Evolutionary conservation across 257 asterid genomes (phyloP).

Genomic region (Ocimum tenuiflorum): DNA sequence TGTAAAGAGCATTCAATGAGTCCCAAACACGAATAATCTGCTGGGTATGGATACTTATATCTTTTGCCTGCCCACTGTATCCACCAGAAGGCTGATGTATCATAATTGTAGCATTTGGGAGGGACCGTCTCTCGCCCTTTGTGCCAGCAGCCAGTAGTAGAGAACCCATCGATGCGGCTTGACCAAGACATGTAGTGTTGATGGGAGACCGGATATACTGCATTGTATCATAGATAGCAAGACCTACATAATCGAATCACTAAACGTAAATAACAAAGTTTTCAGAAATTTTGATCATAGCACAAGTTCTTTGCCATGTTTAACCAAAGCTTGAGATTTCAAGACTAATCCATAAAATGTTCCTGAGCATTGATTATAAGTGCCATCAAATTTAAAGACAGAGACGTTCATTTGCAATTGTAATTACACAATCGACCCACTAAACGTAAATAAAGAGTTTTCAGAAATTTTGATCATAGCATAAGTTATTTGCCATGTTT

Average conservation of each 20-base stretch:
- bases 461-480: neutral
- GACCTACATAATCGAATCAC: slow-evolving; percentile 42
- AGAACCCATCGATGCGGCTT: slow-evolving; percentile 97
- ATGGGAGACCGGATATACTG: slow-evolving; percentile 88
- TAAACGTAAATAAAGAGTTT: neutral
- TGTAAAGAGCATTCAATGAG: slow-evolving; percentile 57
- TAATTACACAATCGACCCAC: slow-evolving; percentile 18
- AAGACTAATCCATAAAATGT: neutral
- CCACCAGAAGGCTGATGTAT: slow-evolving; percentile 97
- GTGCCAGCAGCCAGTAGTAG: slow-evolving; percentile 95
- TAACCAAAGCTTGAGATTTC: neutral
- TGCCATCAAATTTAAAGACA: neutral
- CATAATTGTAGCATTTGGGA: slow-evolving; percentile 89
- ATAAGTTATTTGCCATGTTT: neutral
- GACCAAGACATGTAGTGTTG: slow-evolving; percentile 84
- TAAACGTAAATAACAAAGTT: neutral
- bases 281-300: neutral
- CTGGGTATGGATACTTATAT: slow-evolving; percentile 76
- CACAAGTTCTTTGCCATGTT: neutral
- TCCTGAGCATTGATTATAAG: neutral
- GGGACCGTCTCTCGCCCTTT: slow-evolving; percentile 78
- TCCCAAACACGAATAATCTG: slow-evolving; percentile 87
- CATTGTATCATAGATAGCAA: slow-evolving; percentile 95
- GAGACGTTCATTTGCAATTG: neutral
- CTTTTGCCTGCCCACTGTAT: slow-evolving; percentile 86